A percentile compares a stretch with the other conserved stretches of the same genome.
These are phyloP conservation scores for Rickenella mellea DNA, from an alignment of 768 basidiomycete genomes.

Conservation along the genomic window DNA sequence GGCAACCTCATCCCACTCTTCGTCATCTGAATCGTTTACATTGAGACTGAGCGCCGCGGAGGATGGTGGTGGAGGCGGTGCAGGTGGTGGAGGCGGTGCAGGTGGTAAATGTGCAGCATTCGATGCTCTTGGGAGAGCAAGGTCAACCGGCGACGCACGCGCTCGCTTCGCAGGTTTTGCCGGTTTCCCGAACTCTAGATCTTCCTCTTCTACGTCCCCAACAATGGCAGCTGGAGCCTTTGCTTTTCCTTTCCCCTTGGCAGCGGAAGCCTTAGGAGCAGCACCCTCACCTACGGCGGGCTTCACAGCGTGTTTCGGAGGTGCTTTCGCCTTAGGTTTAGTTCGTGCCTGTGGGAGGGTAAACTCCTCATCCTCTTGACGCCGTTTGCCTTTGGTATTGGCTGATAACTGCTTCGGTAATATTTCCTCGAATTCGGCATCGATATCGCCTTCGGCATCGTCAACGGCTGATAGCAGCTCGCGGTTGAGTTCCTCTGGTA, in stretches of 20 bases:
- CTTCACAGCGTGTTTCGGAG: constrained; percentile 8
- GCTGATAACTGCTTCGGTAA: constrained; percentile 18
- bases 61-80: constrained; percentile 15
- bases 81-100: constrained; percentile 7
- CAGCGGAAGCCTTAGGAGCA: neutral
- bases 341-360: constrained; percentile 18
- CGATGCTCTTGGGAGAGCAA: constrained; percentile 30
- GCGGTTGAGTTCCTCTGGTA: constrained; percentile 19
- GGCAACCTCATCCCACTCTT: constrained; percentile 45
- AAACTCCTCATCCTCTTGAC: constrained; percentile 22
- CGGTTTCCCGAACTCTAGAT: constrained; percentile 39
- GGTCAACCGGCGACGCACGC: constrained; percentile 17
- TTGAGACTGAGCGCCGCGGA: constrained; percentile 14
- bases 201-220: constrained; percentile 33
- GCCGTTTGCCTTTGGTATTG: constrained; percentile 24
- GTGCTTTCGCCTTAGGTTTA: constrained; percentile 21
- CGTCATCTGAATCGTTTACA: constrained; percentile 33
- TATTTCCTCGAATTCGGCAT: constrained; percentile 26
- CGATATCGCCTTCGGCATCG: constrained; percentile 25
- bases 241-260: constrained; percentile 8
- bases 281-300: constrained; percentile 3
- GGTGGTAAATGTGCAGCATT: constrained; percentile 19
- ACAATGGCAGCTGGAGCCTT: constrained; percentile 12
- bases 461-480: constrained; percentile 19
- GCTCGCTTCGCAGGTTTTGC: constrained; percentile 28